Conservation (phyloP, 163 green algal genomes). For the Scenedesmus sp. region DNA sequence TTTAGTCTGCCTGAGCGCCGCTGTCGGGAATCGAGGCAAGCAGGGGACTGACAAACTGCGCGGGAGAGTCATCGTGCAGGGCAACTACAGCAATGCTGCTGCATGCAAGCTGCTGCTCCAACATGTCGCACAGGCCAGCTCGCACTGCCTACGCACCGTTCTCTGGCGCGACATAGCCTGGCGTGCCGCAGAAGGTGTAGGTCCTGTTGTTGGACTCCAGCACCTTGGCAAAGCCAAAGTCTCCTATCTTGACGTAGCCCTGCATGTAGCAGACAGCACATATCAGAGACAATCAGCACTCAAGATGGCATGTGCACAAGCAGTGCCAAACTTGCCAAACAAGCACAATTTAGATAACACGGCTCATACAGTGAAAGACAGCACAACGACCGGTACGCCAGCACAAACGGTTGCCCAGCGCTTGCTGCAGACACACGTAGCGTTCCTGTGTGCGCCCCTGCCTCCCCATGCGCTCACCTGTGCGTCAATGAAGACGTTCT, state of each 20-base stretch:
- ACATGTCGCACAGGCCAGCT: neutral
- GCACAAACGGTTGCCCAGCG: neutral
- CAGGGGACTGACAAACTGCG: no score
- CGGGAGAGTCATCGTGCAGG: no score
- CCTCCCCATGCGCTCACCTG: constrained; percentile 11
- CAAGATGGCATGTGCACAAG: neutral
- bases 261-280: constrained; percentile 29
- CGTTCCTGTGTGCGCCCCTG: neutral
- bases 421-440: neutral
- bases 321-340: neutral
- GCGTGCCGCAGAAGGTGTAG: constrained; percentile 99
- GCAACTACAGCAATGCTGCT: neutral
- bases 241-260: constrained; percentile 95
- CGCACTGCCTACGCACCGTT: constrained; percentile 64
- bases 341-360: neutral
- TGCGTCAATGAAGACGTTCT: constrained; percentile 97
- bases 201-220: constrained; percentile 87
- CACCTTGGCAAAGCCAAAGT: constrained; percentile 98
- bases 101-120: neutral
- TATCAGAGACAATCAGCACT: neutral
- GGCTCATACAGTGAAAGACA: neutral
- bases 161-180: constrained; percentile 97
- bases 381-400: neutral
- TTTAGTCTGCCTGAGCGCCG: no score
- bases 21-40: no score